These are phyloP conservation scores for Zelonia costaricensis DNA, from an alignment of 208 protist genomes.

Conservation along the genomic window DNA sequence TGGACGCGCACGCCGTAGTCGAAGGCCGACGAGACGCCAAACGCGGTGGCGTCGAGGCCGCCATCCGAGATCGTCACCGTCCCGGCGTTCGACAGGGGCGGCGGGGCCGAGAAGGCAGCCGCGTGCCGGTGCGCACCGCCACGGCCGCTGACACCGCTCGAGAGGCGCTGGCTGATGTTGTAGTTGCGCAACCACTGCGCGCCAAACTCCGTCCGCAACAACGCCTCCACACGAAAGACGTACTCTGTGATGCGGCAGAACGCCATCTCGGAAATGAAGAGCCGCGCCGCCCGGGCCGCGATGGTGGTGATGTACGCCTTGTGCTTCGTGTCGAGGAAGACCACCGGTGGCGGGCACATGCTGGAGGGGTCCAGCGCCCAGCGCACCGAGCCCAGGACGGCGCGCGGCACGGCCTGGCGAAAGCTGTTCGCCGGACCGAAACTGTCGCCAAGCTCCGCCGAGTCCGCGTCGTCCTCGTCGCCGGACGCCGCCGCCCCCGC, in stretches of 20 bases:
- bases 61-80: slow-evolving; percentile 8
- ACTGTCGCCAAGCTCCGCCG: too few species aligned
- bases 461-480: background rate
- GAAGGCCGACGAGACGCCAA: slow-evolving; percentile 3
- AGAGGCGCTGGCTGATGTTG: background rate
- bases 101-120: background rate
- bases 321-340: slow-evolving; percentile 2
- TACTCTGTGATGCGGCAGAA: slow-evolving; percentile 60
- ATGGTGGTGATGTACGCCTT: slow-evolving; percentile 34
- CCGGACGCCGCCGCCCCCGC: background rate
- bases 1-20: background rate
- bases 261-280: slow-evolving; percentile 55
- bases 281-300: slow-evolving; percentile 47
- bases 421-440: too few species aligned
- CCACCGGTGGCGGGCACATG: slow-evolving; percentile 26
- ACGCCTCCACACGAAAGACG: slow-evolving; percentile 50
- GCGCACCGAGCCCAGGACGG: slow-evolving; percentile 68
- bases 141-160: background rate
- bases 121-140: background rate
- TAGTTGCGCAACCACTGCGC: background rate
- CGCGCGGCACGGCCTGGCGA: slow-evolving; percentile 42
- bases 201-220: slow-evolving; percentile 30
- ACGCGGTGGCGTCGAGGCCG: slow-evolving; percentile 6
- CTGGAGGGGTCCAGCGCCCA: slow-evolving; percentile 60
- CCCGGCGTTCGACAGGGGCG: slow-evolving; percentile 17